Evolutionary conservation across 805 yeast genomes (phyloP), one percentile per base, ranked within the genome.

Genomic region (Wickerhamomyces pijperi): DNA sequence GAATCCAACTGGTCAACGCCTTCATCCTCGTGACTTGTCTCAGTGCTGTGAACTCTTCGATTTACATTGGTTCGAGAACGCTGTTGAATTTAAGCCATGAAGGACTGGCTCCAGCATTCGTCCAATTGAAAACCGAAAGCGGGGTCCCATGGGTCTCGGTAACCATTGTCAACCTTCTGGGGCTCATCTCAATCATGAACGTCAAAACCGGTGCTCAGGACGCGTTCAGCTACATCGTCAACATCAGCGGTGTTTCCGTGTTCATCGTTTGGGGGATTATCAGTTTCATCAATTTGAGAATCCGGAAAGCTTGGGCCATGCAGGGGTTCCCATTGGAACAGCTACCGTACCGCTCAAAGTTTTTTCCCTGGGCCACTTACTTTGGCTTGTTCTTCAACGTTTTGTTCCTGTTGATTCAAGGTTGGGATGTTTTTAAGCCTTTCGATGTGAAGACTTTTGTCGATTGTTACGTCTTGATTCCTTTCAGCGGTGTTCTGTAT

Each of bases 171-270:
- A 63, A 83, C 9, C 49, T 67, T 2, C 69, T 80, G 48, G 88
- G 88, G 25, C 61, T 76, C 12, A 56, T 82, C 40, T 84, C 78
- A 3, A 76, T 72, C 60, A 63, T 82, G 62, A 74, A 76, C 17
- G 53, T 61, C 20, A 68, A 79, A 6, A 60, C 66, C 12, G 65
- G 72, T 44, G 82, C 83, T 40, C 55, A 60, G 18, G 63, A 69
- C 9, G 87, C 79, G 19, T 82, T 81, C 60, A 63, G 67, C 46
- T 82, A 87, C 82, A 67, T 82, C 42, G 65, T 80, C 46, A 80
- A 79, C 56, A 79, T 82, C 46, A 71, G 83, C 12, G 83, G 83
- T 36, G 81, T 80, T 36, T 78, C 87, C 5, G 88, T 87, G 39
- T 72, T 81, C 48, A 76, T 81, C 46, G 70, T 82, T 18, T 79